Evolutionary conservation across 1,284 basidiomycete species (phyloP).

Genomic region (Takashimella koratensis): DNA sequence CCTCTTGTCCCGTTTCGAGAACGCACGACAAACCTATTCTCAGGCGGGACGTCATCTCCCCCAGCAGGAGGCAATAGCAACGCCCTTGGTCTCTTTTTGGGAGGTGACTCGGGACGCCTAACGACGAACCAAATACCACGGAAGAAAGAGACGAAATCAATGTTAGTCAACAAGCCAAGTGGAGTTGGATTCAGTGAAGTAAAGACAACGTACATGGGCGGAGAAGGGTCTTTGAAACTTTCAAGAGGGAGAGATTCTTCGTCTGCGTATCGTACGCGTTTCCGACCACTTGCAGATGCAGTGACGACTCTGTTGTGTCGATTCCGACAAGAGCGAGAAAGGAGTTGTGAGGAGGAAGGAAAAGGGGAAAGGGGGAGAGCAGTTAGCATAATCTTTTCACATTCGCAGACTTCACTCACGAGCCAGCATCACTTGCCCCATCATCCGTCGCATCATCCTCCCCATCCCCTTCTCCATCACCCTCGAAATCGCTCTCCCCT

Average conservation of each 20-base stretch:
- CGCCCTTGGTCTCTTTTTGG: constrained; percentile 21
- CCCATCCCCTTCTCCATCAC: constrained; percentile 27
- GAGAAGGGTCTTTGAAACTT: constrained; percentile 33
- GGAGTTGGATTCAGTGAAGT: not conserved
- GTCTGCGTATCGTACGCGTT: constrained; percentile 36
- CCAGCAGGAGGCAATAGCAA: constrained; percentile 13
- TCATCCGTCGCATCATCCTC: constrained; percentile 32
- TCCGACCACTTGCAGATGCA: constrained; percentile 26
- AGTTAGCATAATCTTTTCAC: no score
- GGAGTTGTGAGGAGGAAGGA: no score
- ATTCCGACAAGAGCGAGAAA: not conserved
- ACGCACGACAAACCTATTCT: constrained; percentile 13
- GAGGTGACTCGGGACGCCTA: constrained; percentile 7
- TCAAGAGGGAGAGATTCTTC: constrained; percentile 32
- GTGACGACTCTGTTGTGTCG: not conserved
- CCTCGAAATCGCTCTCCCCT: constrained; percentile 8
- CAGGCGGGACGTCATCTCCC: constrained; percentile 14
- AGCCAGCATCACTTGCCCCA: constrained; percentile 24
- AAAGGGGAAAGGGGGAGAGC: no score
- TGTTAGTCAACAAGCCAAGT: not conserved
- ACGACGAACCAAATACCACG: not conserved
- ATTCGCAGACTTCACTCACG: no score
- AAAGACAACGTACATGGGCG: constrained; percentile 9
- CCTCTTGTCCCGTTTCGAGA: not conserved
- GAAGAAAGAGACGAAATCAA: not conserved